These are phyloP conservation scores for Aspergillus sp. DNA, from an alignment of 2,329 filamentous ascomycete species.

Conservation along the genomic window DNA sequence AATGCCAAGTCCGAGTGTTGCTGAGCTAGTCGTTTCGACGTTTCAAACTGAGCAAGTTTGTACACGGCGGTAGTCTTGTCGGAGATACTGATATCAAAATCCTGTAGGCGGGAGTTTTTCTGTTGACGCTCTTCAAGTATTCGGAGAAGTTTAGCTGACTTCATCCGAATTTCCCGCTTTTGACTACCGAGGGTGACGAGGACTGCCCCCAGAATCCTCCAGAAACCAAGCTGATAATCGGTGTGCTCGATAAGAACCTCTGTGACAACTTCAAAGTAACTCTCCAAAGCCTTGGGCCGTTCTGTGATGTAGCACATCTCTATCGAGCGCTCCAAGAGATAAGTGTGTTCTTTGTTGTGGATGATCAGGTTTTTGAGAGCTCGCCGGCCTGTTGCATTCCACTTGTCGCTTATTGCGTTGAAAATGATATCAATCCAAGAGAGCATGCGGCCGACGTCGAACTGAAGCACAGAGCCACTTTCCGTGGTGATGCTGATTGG, in stretches of 20 bases:
- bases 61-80: constrained; percentile 99
- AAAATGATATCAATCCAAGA: constrained; percentile 96
- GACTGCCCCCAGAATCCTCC: constrained; percentile 84
- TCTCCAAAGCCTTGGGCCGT: constrained; percentile 79
- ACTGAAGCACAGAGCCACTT: constrained; percentile 81
- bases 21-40: constrained; percentile 83
- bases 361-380: constrained; percentile 87
- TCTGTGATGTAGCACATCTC: constrained; percentile 85
- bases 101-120: constrained; percentile 86
- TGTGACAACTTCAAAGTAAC: constrained; percentile 90
- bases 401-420: constrained; percentile 83
- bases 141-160: constrained; percentile 77
- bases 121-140: constrained; percentile 79
- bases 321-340: constrained; percentile 85
- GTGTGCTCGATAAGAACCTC: constrained; percentile 80
- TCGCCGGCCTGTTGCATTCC: constrained; percentile 83
- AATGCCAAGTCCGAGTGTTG: constrained; percentile 89
- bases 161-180: constrained; percentile 82
- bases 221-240: constrained; percentile 83
- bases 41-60: constrained; percentile 95
- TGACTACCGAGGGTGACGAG: constrained; percentile 92
- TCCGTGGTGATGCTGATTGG: constrained; percentile 87
- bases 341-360: constrained; percentile 83
- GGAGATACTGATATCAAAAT: constrained; percentile 97
- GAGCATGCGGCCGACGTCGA: constrained; percentile 89